Conservation (phyloP, 2,329 filamentous ascomycete species). For the Setomelanomma holmii region DNA sequence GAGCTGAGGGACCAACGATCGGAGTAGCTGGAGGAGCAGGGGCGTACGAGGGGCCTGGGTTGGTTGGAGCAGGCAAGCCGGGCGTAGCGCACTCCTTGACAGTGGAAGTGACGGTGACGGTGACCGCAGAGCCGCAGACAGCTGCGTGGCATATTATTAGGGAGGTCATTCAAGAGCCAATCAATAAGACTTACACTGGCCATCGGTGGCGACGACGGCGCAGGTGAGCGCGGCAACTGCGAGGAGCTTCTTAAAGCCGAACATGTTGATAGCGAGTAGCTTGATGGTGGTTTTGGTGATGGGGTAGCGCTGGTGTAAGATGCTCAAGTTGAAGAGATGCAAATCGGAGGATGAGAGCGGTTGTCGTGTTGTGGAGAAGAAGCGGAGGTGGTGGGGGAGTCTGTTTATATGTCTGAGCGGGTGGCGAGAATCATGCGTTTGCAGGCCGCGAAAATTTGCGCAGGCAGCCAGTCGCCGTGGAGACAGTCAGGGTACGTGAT, state of each 20-base stretch:
- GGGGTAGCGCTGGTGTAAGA: slow-evolving; percentile 27
- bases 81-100: slow-evolving; percentile 23
- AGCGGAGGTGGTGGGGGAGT: slow-evolving; percentile 8
- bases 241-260: slow-evolving; percentile 37
- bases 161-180: background rate
- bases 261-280: slow-evolving; percentile 27
- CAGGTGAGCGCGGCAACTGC: slow-evolving; percentile 26
- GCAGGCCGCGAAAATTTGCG: slow-evolving; percentile 11
- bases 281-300: slow-evolving; percentile 19
- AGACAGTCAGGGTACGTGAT: slow-evolving; percentile 8
- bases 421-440: slow-evolving; percentile 9
- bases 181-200: slow-evolving; percentile 18
- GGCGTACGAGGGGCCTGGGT: slow-evolving; percentile 6
- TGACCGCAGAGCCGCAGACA: slow-evolving; percentile 31
- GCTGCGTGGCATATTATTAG: background rate
- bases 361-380: slow-evolving; percentile 20
- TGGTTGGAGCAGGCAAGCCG: slow-evolving; percentile 12
- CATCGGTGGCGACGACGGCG: slow-evolving; percentile 23
- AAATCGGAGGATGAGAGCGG: slow-evolving; percentile 28
- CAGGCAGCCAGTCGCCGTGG: background rate
- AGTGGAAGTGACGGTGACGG: slow-evolving; percentile 28
- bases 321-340: slow-evolving; percentile 28
- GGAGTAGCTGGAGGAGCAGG: too few species aligned
- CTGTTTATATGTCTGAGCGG: slow-evolving; percentile 23
- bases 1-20: slow-evolving; percentile 13